phyloP scores from a whole-genome alignment of 192 early-diverging fungal species.

The Backusella morwellensis region DNA sequence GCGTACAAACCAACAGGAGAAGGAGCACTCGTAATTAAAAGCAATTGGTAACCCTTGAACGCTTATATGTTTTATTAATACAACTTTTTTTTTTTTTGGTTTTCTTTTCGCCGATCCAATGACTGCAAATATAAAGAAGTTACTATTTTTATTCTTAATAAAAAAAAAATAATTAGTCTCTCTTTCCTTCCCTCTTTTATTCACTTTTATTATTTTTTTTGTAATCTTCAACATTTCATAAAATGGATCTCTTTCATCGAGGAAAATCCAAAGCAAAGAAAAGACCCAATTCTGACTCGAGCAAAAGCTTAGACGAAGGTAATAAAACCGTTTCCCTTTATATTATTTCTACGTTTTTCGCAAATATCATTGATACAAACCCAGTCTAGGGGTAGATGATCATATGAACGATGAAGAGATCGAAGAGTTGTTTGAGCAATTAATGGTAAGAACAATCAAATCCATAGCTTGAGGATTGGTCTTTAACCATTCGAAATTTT shows the following conservation, averaged over 20 bases:
- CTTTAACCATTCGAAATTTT: not conserved
- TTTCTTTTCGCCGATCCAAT: not conserved
- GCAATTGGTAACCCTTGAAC: not conserved
- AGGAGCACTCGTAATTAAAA: not conserved
- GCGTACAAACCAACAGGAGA: not conserved
- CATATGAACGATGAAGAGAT: slow-evolving; percentile 42
- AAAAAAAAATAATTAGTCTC: not conserved
- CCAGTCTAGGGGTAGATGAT: not conserved
- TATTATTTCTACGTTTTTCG: not conserved
- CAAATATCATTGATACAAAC: not conserved
- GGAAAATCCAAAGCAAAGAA: slow-evolving; percentile 26
- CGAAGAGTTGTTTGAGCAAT: slow-evolving; percentile 47
- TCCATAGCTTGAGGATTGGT: not conserved
- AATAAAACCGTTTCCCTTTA: not conserved
- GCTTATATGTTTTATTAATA: not conserved
- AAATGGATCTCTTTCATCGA: slow-evolving; percentile 33
- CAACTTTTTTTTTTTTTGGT: not conserved
- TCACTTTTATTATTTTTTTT: not conserved
- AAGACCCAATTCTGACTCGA: not conserved
- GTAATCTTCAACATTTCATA: not conserved
- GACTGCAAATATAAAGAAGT: not conserved
- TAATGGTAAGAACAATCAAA: slow-evolving; percentile 36
- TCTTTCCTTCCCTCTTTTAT: not conserved
- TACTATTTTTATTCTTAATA: not conserved
- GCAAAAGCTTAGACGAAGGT: not conserved